These are phyloP conservation scores for Ganoderma leucocontextum DNA, from an alignment of 1,284 basidiomycete species.

Conservation along the genomic window DNA sequence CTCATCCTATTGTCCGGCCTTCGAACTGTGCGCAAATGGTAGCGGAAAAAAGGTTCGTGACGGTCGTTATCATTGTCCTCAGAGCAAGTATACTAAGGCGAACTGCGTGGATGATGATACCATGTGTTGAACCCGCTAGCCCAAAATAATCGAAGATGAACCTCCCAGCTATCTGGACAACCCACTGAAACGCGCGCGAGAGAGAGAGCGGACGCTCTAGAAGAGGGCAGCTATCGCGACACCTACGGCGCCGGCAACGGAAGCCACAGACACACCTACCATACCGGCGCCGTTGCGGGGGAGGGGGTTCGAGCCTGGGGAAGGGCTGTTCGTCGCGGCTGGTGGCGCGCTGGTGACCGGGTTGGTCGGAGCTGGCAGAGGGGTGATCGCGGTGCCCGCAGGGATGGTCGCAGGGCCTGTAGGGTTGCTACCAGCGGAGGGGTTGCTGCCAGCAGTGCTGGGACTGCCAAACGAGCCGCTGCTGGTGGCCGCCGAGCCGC, in stretches of 20 bases:
- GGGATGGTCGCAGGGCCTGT: not conserved
- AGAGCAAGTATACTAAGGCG: not conserved
- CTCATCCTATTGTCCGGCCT: too few species aligned
- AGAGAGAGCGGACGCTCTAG: not conserved
- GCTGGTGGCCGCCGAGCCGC: not conserved
- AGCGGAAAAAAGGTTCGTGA: not conserved
- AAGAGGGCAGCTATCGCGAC: slow-evolving; percentile 7
- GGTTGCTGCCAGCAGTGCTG: not conserved
- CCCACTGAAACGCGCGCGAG: not conserved
- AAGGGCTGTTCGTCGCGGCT: not conserved
- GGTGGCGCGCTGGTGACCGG: not conserved
- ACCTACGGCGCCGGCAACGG: slow-evolving; percentile 14
- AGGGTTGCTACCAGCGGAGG: not conserved
- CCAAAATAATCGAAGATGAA: not conserved
- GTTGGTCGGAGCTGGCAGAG: not conserved
- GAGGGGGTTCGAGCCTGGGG: slow-evolving; percentile 6
- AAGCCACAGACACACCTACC: slow-evolving; percentile 14
- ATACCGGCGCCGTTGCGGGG: slow-evolving; percentile 13
- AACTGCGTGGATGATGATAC: not conserved
- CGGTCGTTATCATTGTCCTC: not conserved
- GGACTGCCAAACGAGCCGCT: slow-evolving; percentile 6
- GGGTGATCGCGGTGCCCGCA: slow-evolving; percentile 1
- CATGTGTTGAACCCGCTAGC: not conserved
- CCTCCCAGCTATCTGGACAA: not conserved
- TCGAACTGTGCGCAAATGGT: not conserved